Conservation (phyloP, 2,329 filamentous ascomycete genomes). For the Botrytis aclada region DNA sequence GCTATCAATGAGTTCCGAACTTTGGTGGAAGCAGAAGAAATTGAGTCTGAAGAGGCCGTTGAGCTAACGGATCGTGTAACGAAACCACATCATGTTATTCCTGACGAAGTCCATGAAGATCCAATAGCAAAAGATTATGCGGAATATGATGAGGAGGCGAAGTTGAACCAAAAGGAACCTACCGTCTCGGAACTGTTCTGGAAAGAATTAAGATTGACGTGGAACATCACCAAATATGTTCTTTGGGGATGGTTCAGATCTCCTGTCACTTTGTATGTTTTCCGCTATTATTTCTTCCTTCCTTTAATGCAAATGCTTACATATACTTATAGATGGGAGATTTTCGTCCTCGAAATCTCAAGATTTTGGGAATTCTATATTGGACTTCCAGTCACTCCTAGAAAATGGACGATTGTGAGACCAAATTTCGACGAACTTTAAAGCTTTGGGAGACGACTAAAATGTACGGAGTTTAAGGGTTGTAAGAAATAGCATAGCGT, state of each 20-base stretch:
- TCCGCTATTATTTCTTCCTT: not conserved
- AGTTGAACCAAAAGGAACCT: conserved; percentile 33
- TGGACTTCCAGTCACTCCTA: conserved; percentile 55
- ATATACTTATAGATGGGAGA: conserved; percentile 44
- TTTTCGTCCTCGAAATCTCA: conserved; percentile 51
- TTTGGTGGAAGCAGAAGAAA: conserved; percentile 46
- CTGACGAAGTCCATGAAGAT: conserved; percentile 28
- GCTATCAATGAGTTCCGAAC: conserved; percentile 69
- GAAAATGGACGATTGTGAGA: conserved; percentile 47
- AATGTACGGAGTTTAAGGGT: not conserved
- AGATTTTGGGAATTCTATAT: conserved; percentile 61
- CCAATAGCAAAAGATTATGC: conserved; percentile 45
- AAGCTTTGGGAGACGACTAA: not conserved
- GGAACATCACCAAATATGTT: conserved; percentile 62
- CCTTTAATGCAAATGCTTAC: not conserved
- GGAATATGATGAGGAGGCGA: conserved; percentile 38
- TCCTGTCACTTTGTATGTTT: conserved; percentile 65
- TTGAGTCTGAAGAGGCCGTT: conserved; percentile 31
- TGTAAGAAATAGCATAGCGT: conserved; percentile 10
- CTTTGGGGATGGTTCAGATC: conserved; percentile 66
- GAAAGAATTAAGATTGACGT: conserved; percentile 62
- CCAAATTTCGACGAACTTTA: conserved; percentile 44
- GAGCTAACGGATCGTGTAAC: conserved; percentile 33
- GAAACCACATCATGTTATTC: conserved; percentile 45
- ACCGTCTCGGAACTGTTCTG: conserved; percentile 56